Conservation (phyloP, 2,329 filamentous ascomycete genomes). For the Trichophyton schoenleinii region DNA sequence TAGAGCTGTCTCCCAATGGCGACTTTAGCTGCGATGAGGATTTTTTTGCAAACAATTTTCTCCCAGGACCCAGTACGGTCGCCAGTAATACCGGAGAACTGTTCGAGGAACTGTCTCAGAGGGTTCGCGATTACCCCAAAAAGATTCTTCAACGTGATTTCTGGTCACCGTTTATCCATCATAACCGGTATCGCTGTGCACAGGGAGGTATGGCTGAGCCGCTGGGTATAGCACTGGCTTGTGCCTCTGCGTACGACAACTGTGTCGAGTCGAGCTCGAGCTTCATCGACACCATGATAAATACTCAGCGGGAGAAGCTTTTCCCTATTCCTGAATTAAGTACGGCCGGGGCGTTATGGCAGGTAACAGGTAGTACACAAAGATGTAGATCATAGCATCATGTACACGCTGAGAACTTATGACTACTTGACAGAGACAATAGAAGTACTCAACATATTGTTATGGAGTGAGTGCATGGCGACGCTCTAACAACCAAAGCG, state of each 20-base stretch:
- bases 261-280: neutral
- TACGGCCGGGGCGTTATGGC: too few species aligned
- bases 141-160: slow-evolving; percentile 2
- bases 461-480: too few species aligned
- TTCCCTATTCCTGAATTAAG: too few species aligned
- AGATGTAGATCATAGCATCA: too few species aligned
- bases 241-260: neutral
- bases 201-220: slow-evolving; percentile 2
- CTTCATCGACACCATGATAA: slow-evolving; percentile 1
- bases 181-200: neutral
- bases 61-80: neutral
- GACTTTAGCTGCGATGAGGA: neutral
- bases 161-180: slow-evolving; percentile 3
- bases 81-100: neutral
- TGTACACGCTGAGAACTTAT: too few species aligned
- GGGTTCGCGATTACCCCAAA: neutral
- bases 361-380: too few species aligned
- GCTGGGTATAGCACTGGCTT: slow-evolving; percentile 1
- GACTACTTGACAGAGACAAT: too few species aligned
- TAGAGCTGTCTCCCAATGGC: neutral
- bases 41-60: neutral
- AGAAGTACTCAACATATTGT: too few species aligned
- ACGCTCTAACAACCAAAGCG: too few species aligned
- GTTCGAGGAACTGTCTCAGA: neutral
- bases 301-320: slow-evolving; percentile 4